Base-by-base conservation (phyloP, 805 yeast genomes). In the Pichia deserticola region DNA sequence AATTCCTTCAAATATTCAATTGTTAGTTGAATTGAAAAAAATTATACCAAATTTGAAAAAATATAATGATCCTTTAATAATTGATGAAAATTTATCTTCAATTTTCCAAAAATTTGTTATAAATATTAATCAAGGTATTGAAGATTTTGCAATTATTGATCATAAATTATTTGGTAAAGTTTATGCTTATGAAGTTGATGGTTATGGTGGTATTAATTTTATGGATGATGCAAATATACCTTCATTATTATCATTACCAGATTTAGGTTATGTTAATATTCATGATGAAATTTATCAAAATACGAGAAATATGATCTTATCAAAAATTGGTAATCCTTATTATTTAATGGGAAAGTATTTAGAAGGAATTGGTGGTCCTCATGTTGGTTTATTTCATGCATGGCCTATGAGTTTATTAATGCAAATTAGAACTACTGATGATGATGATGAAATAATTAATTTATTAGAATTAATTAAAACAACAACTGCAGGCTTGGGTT, bases 161-260 rank as follows among this genome's bases (percentile, higher is more conserved):
- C 93, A 89, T 62, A 81, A 84, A 3, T 65, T 57, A 10, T 85
- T 71, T 64, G 96, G 96, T 1, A 72, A 75, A 52, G 96, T 89
- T 5, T 86, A 79, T 57, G 96, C 97, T 0, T 89, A 82, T 59
- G 97, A 89, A 63, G 82, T 89, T 20, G 97, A 89, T 63, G 96
- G 96, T 0, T 89, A 76, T 61, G 95, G 95, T 2, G 74, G 93
- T 30, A 54, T 74, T 0, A 68, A 78, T 28, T 72, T 82, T 54
- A 89, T 89, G 95, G 96, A 89, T 64, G 97, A 89, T 65, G 96
- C 96, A 27, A 89, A 89, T 60, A 72, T 89, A 15, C 97, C 97
- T 1, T 86, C 95, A 1, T 64, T 87, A 35, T 68, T 89, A 39
- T 78, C 96, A 1, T 70, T 89, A 34, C 96, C 96, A 0, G 90